These are phyloP conservation scores for Brassica balearica DNA, from an alignment of 441 rosid genomes.

Conservation along the genomic window DNA sequence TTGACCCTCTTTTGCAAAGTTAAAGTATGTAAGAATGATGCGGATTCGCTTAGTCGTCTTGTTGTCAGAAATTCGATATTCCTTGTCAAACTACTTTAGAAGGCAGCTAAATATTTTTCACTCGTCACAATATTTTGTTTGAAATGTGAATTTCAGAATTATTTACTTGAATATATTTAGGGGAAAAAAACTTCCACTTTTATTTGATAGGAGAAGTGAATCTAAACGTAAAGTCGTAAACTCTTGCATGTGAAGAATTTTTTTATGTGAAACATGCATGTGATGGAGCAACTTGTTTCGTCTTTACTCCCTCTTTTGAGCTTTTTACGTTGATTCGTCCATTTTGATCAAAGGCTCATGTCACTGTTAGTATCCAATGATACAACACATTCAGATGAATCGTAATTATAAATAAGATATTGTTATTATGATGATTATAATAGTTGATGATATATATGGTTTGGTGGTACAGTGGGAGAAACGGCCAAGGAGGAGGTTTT, in stretches of 20 bases:
- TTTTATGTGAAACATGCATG: constrained; percentile 22
- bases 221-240: constrained; percentile 12
- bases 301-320: constrained; percentile 29
- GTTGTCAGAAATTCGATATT: constrained; percentile 36
- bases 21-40: constrained; percentile 38
- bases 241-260: constrained; percentile 23
- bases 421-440: constrained; percentile 18
- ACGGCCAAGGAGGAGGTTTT: constrained; percentile 35
- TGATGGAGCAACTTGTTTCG: constrained; percentile 31
- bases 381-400: background rate
- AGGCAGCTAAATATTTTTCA: background rate
- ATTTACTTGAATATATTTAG: background rate
- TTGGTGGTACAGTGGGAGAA: constrained; percentile 43
- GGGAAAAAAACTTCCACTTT: background rate
- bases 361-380: constrained; percentile 32
- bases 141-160: constrained; percentile 1
- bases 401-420: background rate
- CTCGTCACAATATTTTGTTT: background rate
- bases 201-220: background rate
- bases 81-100: constrained; percentile 21
- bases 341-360: constrained; percentile 34
- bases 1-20: constrained; percentile 41
- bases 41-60: constrained; percentile 36
- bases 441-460: constrained; percentile 30
- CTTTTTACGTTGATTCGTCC: constrained; percentile 36